Conservation (phyloP, 805 yeast genomes). For the Saitoella complicata region DNA sequence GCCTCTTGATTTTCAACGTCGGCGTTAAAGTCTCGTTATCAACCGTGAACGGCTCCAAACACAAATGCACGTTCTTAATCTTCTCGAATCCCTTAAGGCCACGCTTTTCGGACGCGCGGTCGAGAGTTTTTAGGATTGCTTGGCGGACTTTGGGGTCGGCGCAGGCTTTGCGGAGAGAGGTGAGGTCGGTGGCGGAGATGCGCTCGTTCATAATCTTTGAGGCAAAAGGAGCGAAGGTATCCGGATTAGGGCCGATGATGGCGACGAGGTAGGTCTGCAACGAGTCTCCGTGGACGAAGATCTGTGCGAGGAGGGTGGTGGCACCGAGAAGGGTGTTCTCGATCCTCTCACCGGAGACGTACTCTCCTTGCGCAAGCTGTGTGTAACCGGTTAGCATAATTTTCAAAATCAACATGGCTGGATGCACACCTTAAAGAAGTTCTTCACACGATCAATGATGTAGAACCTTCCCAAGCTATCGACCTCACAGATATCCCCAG, state of each 20-base stretch:
- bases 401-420: too few species aligned
- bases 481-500: constrained; percentile 40
- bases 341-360: constrained; percentile 60
- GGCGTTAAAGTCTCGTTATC: constrained; percentile 53
- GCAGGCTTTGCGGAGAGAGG: constrained; percentile 18
- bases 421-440: constrained; percentile 39
- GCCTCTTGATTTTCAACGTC: constrained; percentile 40
- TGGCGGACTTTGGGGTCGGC: constrained; percentile 23
- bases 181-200: constrained; percentile 15
- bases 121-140: constrained; percentile 25
- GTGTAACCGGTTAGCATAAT: too few species aligned
- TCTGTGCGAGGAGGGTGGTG: constrained; percentile 35
- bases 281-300: constrained; percentile 51
- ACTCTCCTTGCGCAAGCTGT: constrained; percentile 41
- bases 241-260: constrained; percentile 44
- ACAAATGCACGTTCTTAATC: constrained; percentile 36
- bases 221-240: constrained; percentile 22
- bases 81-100: constrained; percentile 49
- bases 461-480: constrained; percentile 37
- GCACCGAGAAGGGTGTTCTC: constrained; percentile 45
- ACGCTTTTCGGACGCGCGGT: constrained; percentile 21
- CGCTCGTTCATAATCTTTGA: constrained; percentile 18
- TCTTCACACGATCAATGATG: constrained; percentile 62
- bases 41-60: constrained; percentile 44
- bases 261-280: constrained; percentile 41